Percentiles rank a stretch among this genome's conserved stretches.
These are phyloP conservation scores for Boletus rubescentipes DNA, from an alignment of 768 basidiomycete species.

Conservation along the genomic window DNA sequence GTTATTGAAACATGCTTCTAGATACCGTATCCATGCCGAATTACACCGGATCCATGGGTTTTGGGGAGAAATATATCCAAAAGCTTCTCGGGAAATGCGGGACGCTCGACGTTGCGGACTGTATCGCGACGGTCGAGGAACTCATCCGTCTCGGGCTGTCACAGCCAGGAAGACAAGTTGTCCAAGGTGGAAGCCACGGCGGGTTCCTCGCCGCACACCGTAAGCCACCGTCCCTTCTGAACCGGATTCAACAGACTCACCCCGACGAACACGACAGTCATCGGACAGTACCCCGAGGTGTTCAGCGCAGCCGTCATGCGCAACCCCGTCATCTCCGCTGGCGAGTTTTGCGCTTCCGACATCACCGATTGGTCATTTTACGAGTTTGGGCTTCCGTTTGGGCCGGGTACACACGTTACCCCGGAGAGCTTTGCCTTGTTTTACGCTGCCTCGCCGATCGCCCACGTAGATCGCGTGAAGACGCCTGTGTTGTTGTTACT, in stretches of 20 bases:
- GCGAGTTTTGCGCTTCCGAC: constrained; percentile 55
- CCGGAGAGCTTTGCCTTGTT: constrained; percentile 45
- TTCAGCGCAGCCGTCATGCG: constrained; percentile 63
- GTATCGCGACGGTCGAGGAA: constrained; percentile 51
- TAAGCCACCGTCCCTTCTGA: constrained; percentile 32
- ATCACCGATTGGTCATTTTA: constrained; percentile 67
- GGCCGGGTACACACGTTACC: constrained; percentile 39
- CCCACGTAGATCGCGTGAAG: constrained; percentile 48
- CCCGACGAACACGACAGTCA: constrained; percentile 41
- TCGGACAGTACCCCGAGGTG: constrained; percentile 58
- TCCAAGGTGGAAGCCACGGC: constrained; percentile 70
- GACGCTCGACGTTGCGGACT: constrained; percentile 63
- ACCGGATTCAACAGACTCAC: not conserved
- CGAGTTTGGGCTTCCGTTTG: constrained; percentile 40
- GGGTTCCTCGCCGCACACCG: constrained; percentile 62
- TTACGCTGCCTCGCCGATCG: constrained; percentile 54
- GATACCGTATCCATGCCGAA: constrained; percentile 63
- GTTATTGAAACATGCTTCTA: constrained; percentile 15
- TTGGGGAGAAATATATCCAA: constrained; percentile 58
- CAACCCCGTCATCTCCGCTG: constrained; percentile 68
- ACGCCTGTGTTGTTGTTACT: constrained; percentile 57
- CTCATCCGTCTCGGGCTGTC: constrained; percentile 52
- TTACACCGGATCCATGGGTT: constrained; percentile 69
- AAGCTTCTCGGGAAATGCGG: constrained; percentile 60
- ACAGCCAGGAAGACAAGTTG: constrained; percentile 49